These are phyloP conservation scores for Dactylorhiza incarnata DNA, from an alignment of 106 monocot genomes.

Conservation along the genomic window DNA sequence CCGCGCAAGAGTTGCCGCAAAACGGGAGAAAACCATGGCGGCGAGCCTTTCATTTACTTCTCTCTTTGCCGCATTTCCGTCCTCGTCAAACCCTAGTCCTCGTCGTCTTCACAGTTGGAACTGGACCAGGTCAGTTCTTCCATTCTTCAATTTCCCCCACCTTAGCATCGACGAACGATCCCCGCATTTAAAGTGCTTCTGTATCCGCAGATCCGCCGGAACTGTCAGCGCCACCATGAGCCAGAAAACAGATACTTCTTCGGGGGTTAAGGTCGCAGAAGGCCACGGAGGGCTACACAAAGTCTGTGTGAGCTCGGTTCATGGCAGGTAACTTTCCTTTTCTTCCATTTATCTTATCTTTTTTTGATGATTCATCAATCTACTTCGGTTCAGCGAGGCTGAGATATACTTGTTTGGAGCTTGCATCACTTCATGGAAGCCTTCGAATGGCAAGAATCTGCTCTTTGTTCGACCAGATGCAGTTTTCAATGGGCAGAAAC, in stretches of 20 bases:
- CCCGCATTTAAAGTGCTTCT: neutral
- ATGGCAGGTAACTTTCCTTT: slow-evolving; percentile 33
- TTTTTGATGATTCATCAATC: neutral
- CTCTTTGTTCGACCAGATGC: slow-evolving; percentile 97
- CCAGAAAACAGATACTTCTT: slow-evolving; percentile 13
- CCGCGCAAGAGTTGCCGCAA: neutral
- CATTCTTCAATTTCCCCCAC: no score
- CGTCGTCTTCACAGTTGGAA: neutral
- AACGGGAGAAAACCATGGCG: neutral
- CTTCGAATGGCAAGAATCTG: slow-evolving; percentile 56
- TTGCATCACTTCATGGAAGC: slow-evolving; percentile 87
- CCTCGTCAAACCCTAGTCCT: neutral
- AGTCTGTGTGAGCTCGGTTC: slow-evolving; percentile 33
- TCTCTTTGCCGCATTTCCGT: neutral
- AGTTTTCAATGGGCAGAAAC: slow-evolving; percentile 88
- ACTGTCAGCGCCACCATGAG: slow-evolving; percentile 11
- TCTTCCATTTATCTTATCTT: neutral
- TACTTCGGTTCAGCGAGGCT: slow-evolving; percentile 48
- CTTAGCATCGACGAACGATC: neutral
- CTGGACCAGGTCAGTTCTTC: neutral
- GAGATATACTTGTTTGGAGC: slow-evolving; percentile 94
- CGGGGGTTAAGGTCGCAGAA: slow-evolving; percentile 35
- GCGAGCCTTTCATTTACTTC: neutral
- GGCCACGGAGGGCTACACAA: slow-evolving; percentile 61
- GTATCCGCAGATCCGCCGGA: neutral